Base-by-base conservation (phyloP, 2,329 filamentous ascomycete genomes). In the Whalleya microplaca region DNA sequence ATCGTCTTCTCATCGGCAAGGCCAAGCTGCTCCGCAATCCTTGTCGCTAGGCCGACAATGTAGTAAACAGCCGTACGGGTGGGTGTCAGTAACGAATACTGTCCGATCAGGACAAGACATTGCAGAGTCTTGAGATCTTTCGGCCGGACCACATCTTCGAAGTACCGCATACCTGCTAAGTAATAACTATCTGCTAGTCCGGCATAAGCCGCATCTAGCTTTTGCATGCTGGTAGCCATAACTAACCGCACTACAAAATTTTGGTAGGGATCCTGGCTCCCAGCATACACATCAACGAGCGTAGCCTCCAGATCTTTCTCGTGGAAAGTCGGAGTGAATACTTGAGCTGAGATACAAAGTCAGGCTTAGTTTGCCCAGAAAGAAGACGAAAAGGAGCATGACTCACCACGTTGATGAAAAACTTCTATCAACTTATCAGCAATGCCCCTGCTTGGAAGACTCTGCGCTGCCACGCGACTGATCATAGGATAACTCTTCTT, bases 171-270 rank as follows among this genome's bases (percentile, higher is more conserved):
- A 4, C 94, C 94, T 21, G 93, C 90, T 20, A 97, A 82, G 69
- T 97, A 98, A 75, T 96, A 98, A 70, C 92, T 93, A 74, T 98
- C 94, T 27, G 95, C 94, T 23, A 98, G 79, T 21, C 93, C 93
- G n/a, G 93, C 92, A 72, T 95, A 98, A 63, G 91, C 87, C 0
- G 88, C 85, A 70, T 93, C 91, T 67, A 97, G 82, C 73, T 96
- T 96, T 74, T 98, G 94, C 74, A 98, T 84, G 71, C 92, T 94
- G 68, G 97, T 96, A 27, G 95, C 94, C 69, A 98, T 87, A 51
- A 97, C 91, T 85, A 98, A 93, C 55, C 91, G 88, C 48, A 96
- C 78, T 44, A 94, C 84, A 67, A 97, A 98, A 67, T 95, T 92
- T 69, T 93, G 88, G 71, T 93, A 94, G 0, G 92, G 82, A 65